These are phyloP conservation scores for Talaromyces islandicus DNA, from an alignment of 2,329 filamentous ascomycete species.

Conservation along the genomic window DNA sequence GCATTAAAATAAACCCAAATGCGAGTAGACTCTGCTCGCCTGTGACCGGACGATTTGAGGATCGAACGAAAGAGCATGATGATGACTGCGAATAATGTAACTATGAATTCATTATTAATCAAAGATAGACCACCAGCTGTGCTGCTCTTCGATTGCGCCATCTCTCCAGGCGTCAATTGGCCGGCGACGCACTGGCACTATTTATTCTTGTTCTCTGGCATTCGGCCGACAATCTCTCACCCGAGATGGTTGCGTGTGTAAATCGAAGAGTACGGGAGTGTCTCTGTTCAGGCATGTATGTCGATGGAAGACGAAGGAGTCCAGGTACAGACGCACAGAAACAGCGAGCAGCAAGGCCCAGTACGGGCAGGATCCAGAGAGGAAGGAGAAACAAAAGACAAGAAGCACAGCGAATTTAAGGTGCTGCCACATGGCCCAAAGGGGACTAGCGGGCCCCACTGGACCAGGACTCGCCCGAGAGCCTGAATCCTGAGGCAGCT, in stretches of 20 bases:
- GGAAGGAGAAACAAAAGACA: background rate
- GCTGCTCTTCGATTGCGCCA: constrained; percentile 26
- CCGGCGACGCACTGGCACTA: constrained; percentile 4
- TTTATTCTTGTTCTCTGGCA: constrained; percentile 9
- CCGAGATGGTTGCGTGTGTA: constrained; percentile 1
- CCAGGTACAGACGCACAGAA: background rate
- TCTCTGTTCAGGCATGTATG: background rate
- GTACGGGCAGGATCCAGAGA: background rate
- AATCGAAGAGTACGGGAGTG: background rate
- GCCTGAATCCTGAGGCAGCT: background rate
- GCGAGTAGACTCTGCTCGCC: background rate
- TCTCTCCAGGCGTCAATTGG: constrained; percentile 24
- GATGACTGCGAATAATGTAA: background rate
- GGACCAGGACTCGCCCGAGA: background rate
- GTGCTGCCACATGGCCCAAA: background rate
- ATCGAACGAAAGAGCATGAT: background rate
- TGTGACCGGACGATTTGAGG: background rate
- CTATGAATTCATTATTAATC: background rate
- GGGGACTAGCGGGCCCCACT: background rate
- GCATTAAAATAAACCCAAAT: background rate
- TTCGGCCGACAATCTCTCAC: constrained; percentile 21
- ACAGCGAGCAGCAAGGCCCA: background rate
- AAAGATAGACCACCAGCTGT: background rate
- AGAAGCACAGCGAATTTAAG: background rate
- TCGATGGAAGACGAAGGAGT: background rate